These are phyloP conservation scores for Epichloe uncinata DNA, from an alignment of 2,329 filamentous ascomycete species.

Conservation along the genomic window DNA sequence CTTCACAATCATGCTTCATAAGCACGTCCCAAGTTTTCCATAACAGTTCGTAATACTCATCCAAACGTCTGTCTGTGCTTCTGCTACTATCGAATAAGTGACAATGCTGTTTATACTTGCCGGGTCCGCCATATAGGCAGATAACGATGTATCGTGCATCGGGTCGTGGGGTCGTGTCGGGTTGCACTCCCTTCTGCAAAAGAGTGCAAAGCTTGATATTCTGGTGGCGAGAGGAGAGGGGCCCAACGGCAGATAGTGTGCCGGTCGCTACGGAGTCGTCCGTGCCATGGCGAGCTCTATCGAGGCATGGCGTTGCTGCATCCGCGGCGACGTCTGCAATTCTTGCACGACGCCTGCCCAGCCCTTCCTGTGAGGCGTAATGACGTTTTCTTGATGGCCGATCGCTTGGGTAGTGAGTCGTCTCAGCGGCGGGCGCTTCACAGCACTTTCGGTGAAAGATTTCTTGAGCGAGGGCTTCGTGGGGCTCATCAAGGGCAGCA, in stretches of 20 bases:
- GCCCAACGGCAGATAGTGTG: not conserved
- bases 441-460: slow-evolving; percentile 30
- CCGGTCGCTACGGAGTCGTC: slow-evolving; percentile 9
- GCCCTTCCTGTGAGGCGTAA: slow-evolving; percentile 35
- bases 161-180: not conserved
- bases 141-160: not conserved
- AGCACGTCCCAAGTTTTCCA: not conserved
- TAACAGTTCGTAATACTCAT: slow-evolving; percentile 3
- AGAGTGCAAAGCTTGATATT: not conserved
- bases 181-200: not conserved
- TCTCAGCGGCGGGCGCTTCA: slow-evolving; percentile 34
- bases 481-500: slow-evolving; percentile 15
- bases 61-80: not conserved
- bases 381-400: slow-evolving; percentile 36
- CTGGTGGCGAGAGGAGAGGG: not conserved
- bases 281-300: slow-evolving; percentile 43
- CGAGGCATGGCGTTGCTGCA: slow-evolving; percentile 49
- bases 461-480: slow-evolving; percentile 24
- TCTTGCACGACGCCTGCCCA: slow-evolving; percentile 53
- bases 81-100: not conserved
- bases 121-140: not conserved
- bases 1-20: slow-evolving; percentile 15
- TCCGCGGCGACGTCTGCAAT: slow-evolving; percentile 44
- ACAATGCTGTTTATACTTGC: slow-evolving; percentile 4
- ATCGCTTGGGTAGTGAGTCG: slow-evolving; percentile 41